Percentiles rank a stretch among this genome's conserved stretches.
Conservation (phyloP, 23 red algal species). For the Pyropia yezoensis region DNA sequence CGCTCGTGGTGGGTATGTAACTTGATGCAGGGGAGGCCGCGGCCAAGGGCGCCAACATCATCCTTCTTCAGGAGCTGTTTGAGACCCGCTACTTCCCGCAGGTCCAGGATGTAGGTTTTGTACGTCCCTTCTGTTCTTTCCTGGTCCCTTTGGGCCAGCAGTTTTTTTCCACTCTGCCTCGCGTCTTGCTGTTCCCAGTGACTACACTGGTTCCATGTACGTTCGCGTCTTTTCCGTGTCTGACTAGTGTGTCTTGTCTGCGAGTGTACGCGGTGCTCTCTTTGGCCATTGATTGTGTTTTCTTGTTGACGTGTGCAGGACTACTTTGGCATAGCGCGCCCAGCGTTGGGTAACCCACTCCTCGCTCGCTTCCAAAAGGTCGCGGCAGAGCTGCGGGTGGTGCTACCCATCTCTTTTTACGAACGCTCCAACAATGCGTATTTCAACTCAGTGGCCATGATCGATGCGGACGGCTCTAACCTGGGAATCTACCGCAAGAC, state of each 20-base stretch:
- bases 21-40: slow-evolving; percentile 27
- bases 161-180: no score
- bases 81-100: slow-evolving; percentile 76
- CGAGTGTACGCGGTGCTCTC: no score
- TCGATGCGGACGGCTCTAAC: slow-evolving; percentile 65
- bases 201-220: no score
- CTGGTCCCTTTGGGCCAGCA: background rate
- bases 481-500: slow-evolving; percentile 78
- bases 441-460: slow-evolving; percentile 77
- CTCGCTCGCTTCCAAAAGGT: slow-evolving; percentile 52
- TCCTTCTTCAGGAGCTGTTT: slow-evolving; percentile 89
- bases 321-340: slow-evolving; percentile 21
- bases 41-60: slow-evolving; percentile 63
- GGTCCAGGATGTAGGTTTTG: slow-evolving; percentile 20
- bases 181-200: no score
- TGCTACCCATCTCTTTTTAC: slow-evolving; percentile 78
- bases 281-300: no score
- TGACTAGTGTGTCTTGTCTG: no score
- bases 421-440: slow-evolving; percentile 64
- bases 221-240: no score
- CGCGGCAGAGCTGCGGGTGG: slow-evolving; percentile 39
- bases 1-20: no score
- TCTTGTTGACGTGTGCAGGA: background rate
- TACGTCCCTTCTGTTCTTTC: background rate
- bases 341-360: slow-evolving; percentile 5